Evolutionary conservation across 176 grass and related monocot species (phyloP).

Genomic region (Coix lacrymajobi): DNA sequence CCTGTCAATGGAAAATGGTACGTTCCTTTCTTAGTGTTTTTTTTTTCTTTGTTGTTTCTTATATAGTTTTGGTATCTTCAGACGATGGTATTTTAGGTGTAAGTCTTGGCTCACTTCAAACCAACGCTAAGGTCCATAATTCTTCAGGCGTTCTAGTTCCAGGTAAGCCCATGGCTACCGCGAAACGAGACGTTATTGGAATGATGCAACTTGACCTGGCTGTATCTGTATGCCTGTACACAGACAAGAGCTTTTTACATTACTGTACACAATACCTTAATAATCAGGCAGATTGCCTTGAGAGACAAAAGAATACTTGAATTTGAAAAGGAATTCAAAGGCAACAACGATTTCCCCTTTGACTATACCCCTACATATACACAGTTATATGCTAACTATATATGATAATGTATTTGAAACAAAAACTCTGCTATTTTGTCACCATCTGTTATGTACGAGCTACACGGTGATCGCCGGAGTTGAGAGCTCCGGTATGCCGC

Average conservation of each 20-base stretch:
- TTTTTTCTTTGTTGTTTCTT: no score
- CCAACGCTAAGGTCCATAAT: no score
- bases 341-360: neutral
- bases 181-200: no score
- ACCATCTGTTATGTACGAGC: neutral
- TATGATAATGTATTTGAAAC: neutral
- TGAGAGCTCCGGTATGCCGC: constrained; percentile 48
- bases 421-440: constrained; percentile 11
- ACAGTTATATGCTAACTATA: constrained; percentile 14
- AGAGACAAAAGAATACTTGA: neutral
- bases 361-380: constrained; percentile 20
- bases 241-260: neutral
- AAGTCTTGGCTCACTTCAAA: no score
- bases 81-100: no score
- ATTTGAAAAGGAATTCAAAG: neutral
- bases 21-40: no score
- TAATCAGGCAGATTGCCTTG: neutral
- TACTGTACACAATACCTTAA: neutral
- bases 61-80: no score
- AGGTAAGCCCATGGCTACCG: no score
- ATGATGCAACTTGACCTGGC: neutral
- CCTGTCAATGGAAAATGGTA: no score
- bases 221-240: neutral
- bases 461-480: constrained; percentile 41
- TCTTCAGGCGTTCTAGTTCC: no score